Percentiles rank a stretch among this genome's conserved stretches.
phyloP scores from a whole-genome alignment of 129 eudicot species.

The Escallonia rubra region DNA sequence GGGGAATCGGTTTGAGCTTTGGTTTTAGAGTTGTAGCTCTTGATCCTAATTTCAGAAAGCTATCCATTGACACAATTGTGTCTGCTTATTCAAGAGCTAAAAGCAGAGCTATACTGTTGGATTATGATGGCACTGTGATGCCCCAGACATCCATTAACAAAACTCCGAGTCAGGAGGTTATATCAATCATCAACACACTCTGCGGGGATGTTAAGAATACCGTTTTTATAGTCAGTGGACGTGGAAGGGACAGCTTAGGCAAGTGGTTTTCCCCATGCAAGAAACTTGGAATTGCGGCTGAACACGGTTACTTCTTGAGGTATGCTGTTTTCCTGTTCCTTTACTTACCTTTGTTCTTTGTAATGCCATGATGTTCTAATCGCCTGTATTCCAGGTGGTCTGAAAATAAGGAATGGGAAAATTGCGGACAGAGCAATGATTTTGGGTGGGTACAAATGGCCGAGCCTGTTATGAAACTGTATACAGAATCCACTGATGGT shows the following conservation, averaged over 20 bases:
- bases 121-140: conserved; percentile 58
- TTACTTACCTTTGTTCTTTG: not conserved
- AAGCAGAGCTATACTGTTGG: conserved; percentile 45
- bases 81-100: conserved; percentile 30
- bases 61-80: conserved; percentile 32
- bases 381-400: conserved; percentile 29
- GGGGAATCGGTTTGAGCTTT: conserved; percentile 58
- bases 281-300: conserved; percentile 29
- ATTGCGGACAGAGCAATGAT: conserved; percentile 23
- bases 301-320: conserved; percentile 61
- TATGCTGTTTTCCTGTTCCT: conserved; percentile 5
- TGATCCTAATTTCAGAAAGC: conserved; percentile 57
- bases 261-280: not conserved
- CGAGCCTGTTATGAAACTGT: conserved; percentile 56
- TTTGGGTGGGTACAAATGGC: conserved; percentile 62
- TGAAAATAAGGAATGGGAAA: conserved; percentile 50
- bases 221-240: conserved; percentile 24
- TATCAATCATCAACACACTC: conserved; percentile 32
- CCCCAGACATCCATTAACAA: conserved; percentile 33
- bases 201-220: conserved; percentile 39
- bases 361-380: not conserved
- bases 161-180: conserved; percentile 28
- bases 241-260: not conserved
- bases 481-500: conserved; percentile 21
- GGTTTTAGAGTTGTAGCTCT: conserved; percentile 58